A percentile compares a stretch with the other conserved stretches of the same genome.
These are phyloP conservation scores for Sisymbrium irio DNA, from an alignment of 345 rosid genomes.

Conservation along the genomic window DNA sequence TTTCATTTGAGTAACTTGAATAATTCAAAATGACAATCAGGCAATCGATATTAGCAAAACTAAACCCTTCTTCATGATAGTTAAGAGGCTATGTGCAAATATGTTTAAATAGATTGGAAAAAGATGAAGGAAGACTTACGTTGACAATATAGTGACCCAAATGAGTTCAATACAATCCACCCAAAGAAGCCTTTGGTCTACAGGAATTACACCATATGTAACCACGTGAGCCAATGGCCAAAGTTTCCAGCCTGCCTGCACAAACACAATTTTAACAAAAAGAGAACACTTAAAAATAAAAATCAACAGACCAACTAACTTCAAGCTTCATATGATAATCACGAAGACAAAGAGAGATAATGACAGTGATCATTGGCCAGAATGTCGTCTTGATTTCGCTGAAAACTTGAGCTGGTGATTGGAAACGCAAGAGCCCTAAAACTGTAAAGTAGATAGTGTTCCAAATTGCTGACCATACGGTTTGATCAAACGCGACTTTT, in stretches of 20 bases:
- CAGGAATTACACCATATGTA: slow-evolving; percentile 75
- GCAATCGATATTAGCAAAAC: background rate
- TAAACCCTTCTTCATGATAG: slow-evolving; percentile 2
- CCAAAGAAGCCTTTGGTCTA: slow-evolving; percentile 96
- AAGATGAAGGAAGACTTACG: slow-evolving; percentile 45
- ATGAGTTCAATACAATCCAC: slow-evolving; percentile 92
- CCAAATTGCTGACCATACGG: slow-evolving; percentile 87
- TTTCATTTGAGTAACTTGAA: slow-evolving; percentile 76
- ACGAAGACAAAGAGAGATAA: background rate
- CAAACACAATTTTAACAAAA: background rate
- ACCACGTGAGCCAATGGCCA: slow-evolving; percentile 95
- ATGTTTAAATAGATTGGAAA: background rate
- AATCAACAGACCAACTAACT: background rate
- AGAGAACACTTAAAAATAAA: background rate
- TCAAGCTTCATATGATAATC: background rate
- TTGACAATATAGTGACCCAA: slow-evolving; percentile 89
- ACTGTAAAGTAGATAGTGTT: slow-evolving; percentile 71
- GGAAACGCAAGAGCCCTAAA: slow-evolving; percentile 72
- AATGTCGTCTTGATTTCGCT: slow-evolving; percentile 64
- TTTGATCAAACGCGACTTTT: slow-evolving; percentile 84
- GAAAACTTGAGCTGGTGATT: slow-evolving; percentile 53
- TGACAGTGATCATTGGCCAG: slow-evolving; percentile 80
- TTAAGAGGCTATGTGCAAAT: background rate
- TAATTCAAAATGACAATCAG: background rate
- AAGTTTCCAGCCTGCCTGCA: slow-evolving; percentile 93